These are phyloP conservation scores for Thinopyrum obtusiflorum DNA, from an alignment of 202 grass and related monocot genomes.

Conservation along the genomic window DNA sequence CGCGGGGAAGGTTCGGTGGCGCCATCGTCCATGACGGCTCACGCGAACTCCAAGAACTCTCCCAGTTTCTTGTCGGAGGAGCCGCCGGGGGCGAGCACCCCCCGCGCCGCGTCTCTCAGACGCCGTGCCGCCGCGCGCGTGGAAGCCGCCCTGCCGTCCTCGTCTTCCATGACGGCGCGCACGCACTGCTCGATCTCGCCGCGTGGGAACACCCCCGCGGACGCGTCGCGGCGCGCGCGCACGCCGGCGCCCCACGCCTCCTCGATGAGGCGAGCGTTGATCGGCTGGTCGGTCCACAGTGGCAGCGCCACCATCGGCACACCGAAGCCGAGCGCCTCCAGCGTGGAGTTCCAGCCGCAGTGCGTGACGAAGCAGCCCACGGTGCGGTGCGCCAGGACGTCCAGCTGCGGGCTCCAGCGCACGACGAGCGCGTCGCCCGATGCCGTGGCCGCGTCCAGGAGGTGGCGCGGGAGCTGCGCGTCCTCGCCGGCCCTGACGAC, in stretches of 20 bases:
- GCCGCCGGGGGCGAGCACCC: neutral
- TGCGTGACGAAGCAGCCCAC: constrained; percentile 83
- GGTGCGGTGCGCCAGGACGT: constrained; percentile 54
- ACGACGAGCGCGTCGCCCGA: constrained; percentile 39
- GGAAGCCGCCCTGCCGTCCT: neutral
- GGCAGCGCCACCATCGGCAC: constrained; percentile 60
- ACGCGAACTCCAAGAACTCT: constrained; percentile 43
- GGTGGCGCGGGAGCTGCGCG: constrained; percentile 28
- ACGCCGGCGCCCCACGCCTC: constrained; percentile 41
- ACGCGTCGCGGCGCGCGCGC: constrained; percentile 23
- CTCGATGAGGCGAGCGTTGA: constrained; percentile 59
- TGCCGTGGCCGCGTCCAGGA: constrained; percentile 12
- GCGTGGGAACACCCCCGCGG: neutral
- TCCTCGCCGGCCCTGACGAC: constrained; percentile 54
- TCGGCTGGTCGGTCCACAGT: constrained; percentile 71
- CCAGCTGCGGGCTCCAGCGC: constrained; percentile 77
- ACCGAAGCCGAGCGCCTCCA: constrained; percentile 52
- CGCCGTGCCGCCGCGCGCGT: too few relatives aligned
- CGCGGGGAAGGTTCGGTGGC: neutral
- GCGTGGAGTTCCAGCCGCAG: constrained; percentile 75
- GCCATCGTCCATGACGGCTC: constrained; percentile 36
- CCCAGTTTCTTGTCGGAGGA: neutral
- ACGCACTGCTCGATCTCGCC: constrained; percentile 52
- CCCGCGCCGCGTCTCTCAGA: neutral
- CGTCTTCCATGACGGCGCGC: constrained; percentile 37